phyloP scores from a whole-genome alignment of 345 rosid genomes.

The Salix koriyanagi region DNA sequence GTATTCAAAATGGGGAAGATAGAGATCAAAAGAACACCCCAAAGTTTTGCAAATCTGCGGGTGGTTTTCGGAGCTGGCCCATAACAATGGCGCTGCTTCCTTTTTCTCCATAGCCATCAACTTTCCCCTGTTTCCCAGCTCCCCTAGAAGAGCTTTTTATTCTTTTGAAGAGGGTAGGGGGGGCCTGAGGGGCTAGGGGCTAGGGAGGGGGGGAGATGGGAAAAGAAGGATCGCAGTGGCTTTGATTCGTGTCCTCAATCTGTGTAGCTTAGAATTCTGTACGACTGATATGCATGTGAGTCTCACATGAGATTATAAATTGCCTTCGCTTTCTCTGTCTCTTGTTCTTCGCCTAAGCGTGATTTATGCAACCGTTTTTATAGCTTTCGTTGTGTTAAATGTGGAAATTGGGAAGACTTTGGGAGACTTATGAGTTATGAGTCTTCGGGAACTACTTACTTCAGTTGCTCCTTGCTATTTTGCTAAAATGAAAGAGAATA shows the following conservation, averaged over 20 bases:
- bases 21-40: constrained; percentile 10
- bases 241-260: background rate
- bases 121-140: constrained; percentile 18
- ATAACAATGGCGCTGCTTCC: background rate
- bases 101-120: constrained; percentile 6
- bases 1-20: constrained; percentile 6
- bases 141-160: constrained; percentile 6
- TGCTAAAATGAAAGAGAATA: too few species aligned
- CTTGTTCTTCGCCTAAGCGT: constrained; percentile 10
- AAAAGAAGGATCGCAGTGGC: background rate
- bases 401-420: background rate
- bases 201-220: background rate
- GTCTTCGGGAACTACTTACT: too few species aligned
- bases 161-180: constrained; percentile 11
- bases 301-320: constrained; percentile 22
- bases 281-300: constrained; percentile 18
- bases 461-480: too few species aligned
- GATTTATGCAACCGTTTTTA: constrained; percentile 31
- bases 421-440: background rate
- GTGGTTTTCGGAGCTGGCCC: background rate
- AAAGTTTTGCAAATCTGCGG: background rate
- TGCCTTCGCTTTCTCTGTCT: background rate
- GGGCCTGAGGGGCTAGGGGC: background rate
- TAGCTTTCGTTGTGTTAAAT: constrained; percentile 7
- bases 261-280: too few species aligned